Evolutionary conservation across 2,329 filamentous ascomycete species (phyloP), one percentile per base, ranked within the genome.

Genomic region (Trichocomaceae sp.): DNA sequence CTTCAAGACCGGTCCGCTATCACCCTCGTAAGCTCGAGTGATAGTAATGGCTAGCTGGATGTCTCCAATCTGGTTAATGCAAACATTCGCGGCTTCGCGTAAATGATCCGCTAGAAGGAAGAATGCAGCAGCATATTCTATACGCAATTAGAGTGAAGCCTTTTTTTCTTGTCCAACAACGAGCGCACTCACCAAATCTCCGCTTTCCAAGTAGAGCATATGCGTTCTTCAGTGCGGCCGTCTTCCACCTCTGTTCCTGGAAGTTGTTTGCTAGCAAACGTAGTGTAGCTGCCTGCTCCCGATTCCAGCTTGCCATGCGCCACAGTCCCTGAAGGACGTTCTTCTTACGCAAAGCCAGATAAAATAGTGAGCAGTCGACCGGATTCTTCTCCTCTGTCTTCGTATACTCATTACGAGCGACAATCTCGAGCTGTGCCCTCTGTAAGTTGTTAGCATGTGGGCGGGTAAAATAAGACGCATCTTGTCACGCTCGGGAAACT

Each of bases 71-170:
- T 96, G 91, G 58, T 88, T 90, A 13, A 91, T 77, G 60, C 95
- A 89, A 17, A 99, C 85, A 60, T 87, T 87, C 51, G 93, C 86
- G 0, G 93, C 92, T 68, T 95, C 90, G 53, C 86, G 83, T 0
- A 96, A 77, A 64, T 87, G 86, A 61, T 91, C 90, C 1, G 88
- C 95, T 1, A 99, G 79, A 5, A 99, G 77, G 75, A 99, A 99
- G 73, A 97, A 99, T 0, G 93, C 88, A 0, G 92, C 93, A 2
- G 93, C 91, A 66, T 99, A 99, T 72, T 89, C 90, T 90, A 53
- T 33, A 46, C 17, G 47, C 48, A 52, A 45, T 54, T 31, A 54
- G 42, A 55, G 20, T 19, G 15, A 33, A 20, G 13, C 22, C 10
- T 19, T 12, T 9, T 12, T n/a, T 19, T 12, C 13, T 12, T n/a